Conservation (phyloP, 2,329 filamentous ascomycete genomes). For the Neonectria faginata region DNA sequence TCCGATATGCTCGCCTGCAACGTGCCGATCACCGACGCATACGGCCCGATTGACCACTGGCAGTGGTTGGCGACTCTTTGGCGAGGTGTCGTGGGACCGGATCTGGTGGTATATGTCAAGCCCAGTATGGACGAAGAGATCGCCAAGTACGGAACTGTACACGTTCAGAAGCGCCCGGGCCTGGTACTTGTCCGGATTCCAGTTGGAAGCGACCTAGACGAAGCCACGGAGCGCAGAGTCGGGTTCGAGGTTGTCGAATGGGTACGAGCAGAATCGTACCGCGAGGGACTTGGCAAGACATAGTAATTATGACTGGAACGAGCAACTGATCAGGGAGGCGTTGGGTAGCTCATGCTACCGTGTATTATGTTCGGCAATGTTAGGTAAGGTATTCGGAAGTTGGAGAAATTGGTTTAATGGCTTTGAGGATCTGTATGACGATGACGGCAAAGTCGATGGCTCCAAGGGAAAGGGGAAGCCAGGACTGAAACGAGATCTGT, state of each 20-base stretch:
- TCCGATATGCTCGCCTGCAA: constrained; percentile 80
- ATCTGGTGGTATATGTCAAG: constrained; percentile 79
- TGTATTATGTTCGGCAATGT: background rate
- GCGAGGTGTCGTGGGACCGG: constrained; percentile 85
- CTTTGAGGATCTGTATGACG: background rate
- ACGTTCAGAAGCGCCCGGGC: constrained; percentile 64
- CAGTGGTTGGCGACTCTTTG: constrained; percentile 96
- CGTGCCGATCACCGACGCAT: constrained; percentile 81
- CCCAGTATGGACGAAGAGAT: constrained; percentile 51
- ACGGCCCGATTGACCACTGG: constrained; percentile 91
- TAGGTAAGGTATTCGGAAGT: background rate
- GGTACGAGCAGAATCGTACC: constrained; percentile 65
- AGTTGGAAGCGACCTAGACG: constrained; percentile 63
- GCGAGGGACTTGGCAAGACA: constrained; percentile 41
- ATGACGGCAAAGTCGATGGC: background rate
- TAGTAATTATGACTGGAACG: constrained; percentile 21
- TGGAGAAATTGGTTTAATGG: constrained; percentile 4
- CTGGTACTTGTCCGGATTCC: constrained; percentile 67
- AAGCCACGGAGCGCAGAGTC: constrained; percentile 78
- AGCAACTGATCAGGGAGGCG: constrained; percentile 9
- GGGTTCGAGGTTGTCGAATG: constrained; percentile 92
- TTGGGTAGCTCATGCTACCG: constrained; percentile 5
- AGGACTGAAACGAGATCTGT: background rate
- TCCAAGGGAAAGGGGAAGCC: background rate
- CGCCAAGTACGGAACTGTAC: constrained; percentile 61